These are phyloP conservation scores for Blastocystis sp. DNA, from an alignment of 352 stramenopile genomes.

Conservation along the genomic window DNA sequence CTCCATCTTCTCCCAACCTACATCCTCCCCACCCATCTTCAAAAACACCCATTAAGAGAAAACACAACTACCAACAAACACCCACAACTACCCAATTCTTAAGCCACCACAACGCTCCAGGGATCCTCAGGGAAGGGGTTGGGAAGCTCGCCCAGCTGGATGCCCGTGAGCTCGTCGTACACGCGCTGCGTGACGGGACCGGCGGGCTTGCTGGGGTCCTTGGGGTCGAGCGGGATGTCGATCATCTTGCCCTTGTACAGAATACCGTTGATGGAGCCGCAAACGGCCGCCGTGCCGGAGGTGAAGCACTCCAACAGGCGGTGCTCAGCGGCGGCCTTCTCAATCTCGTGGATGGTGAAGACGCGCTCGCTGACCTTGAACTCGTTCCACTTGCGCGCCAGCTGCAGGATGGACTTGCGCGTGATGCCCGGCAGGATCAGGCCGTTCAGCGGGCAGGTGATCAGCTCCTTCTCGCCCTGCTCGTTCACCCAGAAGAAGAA, in stretches of 20 bases:
- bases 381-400: slow-evolving; percentile 84
- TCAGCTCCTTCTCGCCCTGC: slow-evolving; percentile 85
- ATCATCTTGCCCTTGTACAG: slow-evolving; percentile 88
- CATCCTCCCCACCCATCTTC: too few species aligned
- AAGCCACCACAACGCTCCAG: slow-evolving; percentile 58
- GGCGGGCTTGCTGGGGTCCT: slow-evolving; percentile 76
- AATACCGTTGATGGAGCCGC: slow-evolving; percentile 88
- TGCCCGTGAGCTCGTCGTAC: slow-evolving; percentile 84
- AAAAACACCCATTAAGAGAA: too few species aligned
- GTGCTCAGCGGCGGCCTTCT: slow-evolving; percentile 83
- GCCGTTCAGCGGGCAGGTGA: slow-evolving; percentile 88
- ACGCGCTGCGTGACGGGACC: slow-evolving; percentile 82
- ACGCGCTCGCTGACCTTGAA: slow-evolving; percentile 89
- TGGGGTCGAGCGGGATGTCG: slow-evolving; percentile 82
- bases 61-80: not conserved
- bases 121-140: slow-evolving; percentile 69
- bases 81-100: not conserved
- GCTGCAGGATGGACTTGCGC: slow-evolving; percentile 87
- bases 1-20: too few species aligned
- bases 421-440: slow-evolving; percentile 96
- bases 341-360: slow-evolving; percentile 89
- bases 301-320: slow-evolving; percentile 89
- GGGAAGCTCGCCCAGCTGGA: slow-evolving; percentile 74
- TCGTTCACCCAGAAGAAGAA: slow-evolving; percentile 92
- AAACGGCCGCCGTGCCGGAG: slow-evolving; percentile 88